Evolutionary conservation across 192 early-diverging fungal genomes (phyloP), one percentile per base, ranked within the genome.

Genomic region (Coemansia sp.): DNA sequence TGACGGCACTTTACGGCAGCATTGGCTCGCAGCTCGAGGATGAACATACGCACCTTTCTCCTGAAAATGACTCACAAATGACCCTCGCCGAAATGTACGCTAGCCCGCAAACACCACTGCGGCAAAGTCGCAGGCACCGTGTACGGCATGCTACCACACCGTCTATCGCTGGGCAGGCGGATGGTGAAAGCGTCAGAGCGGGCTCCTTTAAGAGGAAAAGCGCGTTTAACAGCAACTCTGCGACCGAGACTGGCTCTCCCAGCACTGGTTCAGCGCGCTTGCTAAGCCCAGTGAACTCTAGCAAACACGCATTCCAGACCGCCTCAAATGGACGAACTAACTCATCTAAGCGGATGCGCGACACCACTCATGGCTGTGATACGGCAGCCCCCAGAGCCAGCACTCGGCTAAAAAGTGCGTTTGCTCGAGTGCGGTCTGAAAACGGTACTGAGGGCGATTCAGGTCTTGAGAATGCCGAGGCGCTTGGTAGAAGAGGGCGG

Each of bases 321-420:
- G 39, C n/a, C 3, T 31, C n/a, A 2, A 44, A 40, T 24, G 29
- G 46, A 2, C 33, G 40, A 27, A 18, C 71, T 20, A 18, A 31
- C 33, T 69, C 69, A 3, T 63, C 34, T 61, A 78, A 62, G 41
- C 44, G 58, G 13, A 43, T 38, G 24, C 50, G 41, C 15, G 62
- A 65, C 57, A 41, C 47, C 39, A 55, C 16, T 31, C 53, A 40
- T 33, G 64, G 68, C 3, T 20, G 46, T 9, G 53, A 24, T 38
- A 18, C 33, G 12, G 38, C 33, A 15, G 52, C 18, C 13, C 18
- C 12, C 3, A 46, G 62, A 22, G 27, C 27, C 1, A 46, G 65
- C 6, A 34, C 44, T 16, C 55, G 57, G 41, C 70, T 83, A 33
- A 83, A 77, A 29, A 83, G 80, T 53, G 80, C 80, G 33, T 83